Evolutionary conservation across 129 eudicot genomes (phyloP).

Genomic region (Lactuca saligna): DNA sequence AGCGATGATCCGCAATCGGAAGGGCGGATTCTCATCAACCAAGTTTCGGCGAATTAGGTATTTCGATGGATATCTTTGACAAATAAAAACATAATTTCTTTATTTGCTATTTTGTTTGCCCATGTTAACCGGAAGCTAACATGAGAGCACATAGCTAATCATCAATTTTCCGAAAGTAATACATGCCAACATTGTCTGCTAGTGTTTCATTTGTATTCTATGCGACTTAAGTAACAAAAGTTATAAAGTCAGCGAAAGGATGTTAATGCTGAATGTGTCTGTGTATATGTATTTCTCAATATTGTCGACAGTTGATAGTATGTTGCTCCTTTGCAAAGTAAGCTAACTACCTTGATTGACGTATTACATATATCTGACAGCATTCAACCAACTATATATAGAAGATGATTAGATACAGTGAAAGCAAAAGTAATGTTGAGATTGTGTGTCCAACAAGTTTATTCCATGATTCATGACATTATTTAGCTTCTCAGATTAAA

Average conservation of each 20-base stretch:
- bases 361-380: not conserved
- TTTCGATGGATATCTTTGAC: conserved; percentile 1
- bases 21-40: conserved; percentile 22
- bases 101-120: conserved; percentile 16
- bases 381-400: conserved; percentile 11
- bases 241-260: not conserved
- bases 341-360: conserved; percentile 6
- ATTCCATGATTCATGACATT: not conserved
- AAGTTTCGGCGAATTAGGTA: conserved; percentile 38
- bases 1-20: conserved; percentile 41
- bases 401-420: conserved; percentile 14
- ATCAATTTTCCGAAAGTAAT: not conserved
- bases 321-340: conserved; percentile 1
- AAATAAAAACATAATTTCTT: conserved; percentile 1
- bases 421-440: conserved; percentile 1
- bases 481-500: not conserved
- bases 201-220: not conserved
- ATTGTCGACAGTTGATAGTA: conserved; percentile 7
- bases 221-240: not conserved
- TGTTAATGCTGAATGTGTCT: conserved; percentile 2
- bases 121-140: not conserved
- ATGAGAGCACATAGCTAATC: conserved; percentile 9
- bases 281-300: not conserved
- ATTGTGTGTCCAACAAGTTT: conserved; percentile 11
- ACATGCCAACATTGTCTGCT: conserved; percentile 2